phyloP scores from a whole-genome alignment of 108 stramenopile genomes.

The Epithemia pelagica region DNA sequence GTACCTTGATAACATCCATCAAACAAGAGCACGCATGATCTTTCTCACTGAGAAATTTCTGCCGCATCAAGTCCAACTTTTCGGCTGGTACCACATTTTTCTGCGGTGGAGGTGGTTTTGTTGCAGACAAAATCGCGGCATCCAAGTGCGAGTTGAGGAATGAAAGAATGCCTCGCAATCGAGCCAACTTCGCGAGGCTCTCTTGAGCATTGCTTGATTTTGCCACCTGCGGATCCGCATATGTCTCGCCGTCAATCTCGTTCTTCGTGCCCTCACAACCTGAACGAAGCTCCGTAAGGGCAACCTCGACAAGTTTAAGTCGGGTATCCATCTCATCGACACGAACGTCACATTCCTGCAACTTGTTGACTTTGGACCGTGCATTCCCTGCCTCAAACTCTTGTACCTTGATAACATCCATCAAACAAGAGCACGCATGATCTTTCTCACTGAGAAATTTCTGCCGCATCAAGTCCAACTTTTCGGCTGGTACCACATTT shows the following conservation, averaged over 20 bases:
- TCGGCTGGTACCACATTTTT: neutral
- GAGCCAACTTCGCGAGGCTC: neutral
- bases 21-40: neutral
- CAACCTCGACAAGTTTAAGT: neutral
- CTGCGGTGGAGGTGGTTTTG: neutral
- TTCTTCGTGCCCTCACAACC: neutral
- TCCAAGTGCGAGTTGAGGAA: neutral
- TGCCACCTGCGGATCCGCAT: neutral
- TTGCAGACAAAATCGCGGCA: neutral
- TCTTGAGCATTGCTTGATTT: neutral
- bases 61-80: neutral
- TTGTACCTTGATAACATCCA: neutral
- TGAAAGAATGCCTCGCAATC: neutral
- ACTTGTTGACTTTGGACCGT: neutral
- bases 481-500: neutral
- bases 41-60: neutral
- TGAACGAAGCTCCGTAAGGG: neutral
- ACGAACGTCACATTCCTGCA: neutral
- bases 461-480: neutral
- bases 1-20: neutral
- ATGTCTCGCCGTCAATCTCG: neutral
- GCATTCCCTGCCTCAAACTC: neutral
- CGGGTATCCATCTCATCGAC: neutral
- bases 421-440: neutral
- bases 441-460: neutral